phyloP scores from a whole-genome alignment of 1,284 basidiomycete species.

The Schizopora paradoxa region DNA sequence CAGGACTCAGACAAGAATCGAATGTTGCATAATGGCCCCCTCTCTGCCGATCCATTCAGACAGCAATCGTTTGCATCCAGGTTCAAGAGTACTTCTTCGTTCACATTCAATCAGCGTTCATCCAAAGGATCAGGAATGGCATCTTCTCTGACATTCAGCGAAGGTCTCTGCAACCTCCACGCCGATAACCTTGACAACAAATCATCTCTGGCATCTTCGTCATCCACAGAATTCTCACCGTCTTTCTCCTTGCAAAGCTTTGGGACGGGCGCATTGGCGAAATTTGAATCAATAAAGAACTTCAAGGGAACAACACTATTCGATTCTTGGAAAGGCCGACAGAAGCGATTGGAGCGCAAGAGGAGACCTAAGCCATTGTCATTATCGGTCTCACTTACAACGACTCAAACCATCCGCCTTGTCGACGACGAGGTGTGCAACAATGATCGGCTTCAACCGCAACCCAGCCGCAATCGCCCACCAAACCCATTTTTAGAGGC shows the following conservation, averaged over 20 bases:
- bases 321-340: no score
- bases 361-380: no score
- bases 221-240: no score
- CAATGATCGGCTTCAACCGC: not conserved
- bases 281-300: no score
- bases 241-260: no score
- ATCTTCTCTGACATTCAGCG: conserved; percentile 14
- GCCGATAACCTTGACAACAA: no score
- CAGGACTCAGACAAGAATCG: no score
- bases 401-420: conserved; percentile 2
- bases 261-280: no score
- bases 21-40: no score
- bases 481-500: not conserved
- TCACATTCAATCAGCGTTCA: conserved; percentile 6
- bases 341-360: no score
- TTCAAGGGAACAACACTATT: not conserved
- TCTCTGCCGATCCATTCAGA: not conserved
- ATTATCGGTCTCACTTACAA: no score
- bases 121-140: conserved; percentile 11
- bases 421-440: not conserved
- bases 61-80: not conserved
- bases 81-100: conserved; percentile 4
- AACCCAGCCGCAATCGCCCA: not conserved
- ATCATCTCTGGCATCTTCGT: no score
- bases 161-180: conserved; percentile 12